Evolutionary conservation across 176 grass and related monocot genomes (phyloP), one percentile per base, ranked within the genome.

Genomic region (Avena sativa): DNA sequence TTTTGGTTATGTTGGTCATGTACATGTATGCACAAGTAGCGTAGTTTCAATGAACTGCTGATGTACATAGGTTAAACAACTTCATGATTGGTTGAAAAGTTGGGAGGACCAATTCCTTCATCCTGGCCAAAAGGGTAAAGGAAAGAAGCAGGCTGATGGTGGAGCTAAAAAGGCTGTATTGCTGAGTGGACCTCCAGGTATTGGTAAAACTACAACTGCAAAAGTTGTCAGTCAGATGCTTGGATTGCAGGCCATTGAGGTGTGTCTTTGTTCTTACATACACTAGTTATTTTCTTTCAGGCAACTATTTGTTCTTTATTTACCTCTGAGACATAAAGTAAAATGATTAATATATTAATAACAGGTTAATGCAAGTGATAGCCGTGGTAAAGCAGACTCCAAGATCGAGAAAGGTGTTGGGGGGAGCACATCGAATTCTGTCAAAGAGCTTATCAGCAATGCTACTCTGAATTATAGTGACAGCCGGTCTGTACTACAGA

Each of bases 331-430:
- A 16, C 44, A 69, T 48, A 48, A 71, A 59, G 82, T 88, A 23
- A 66, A 76, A 79, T 30, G 60, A 28, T 43, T 43, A 43, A 43
- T 86, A 14, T 88, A 28, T 84, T 52, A 26, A 12, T 89, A 58
- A 44, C 79, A 99, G 97, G 97, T 99, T 89, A 99, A 99, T 93
- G 97, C 97, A 86, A 99, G 97, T 86, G 97, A 99, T 84, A 99
- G 83, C 83, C 92, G 97, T 66, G 97, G 97, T 65, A 99, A 97
- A 91, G 97, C 97, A 89, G 94, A 97, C 81, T 90, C 94, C 46
- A 97, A 99, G 82, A 99, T 99, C 36, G 90, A 84, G 77, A 99
- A 97, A 90, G 97, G 97, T 81, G 89, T 99, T 85, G 90, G 94
- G 78, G 97, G 94, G 47, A 97, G 83, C 71, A 97, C 91, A 88